Conservation (phyloP, 495 filamentous ascomycete species). For the Tricharina praecox region DNA sequence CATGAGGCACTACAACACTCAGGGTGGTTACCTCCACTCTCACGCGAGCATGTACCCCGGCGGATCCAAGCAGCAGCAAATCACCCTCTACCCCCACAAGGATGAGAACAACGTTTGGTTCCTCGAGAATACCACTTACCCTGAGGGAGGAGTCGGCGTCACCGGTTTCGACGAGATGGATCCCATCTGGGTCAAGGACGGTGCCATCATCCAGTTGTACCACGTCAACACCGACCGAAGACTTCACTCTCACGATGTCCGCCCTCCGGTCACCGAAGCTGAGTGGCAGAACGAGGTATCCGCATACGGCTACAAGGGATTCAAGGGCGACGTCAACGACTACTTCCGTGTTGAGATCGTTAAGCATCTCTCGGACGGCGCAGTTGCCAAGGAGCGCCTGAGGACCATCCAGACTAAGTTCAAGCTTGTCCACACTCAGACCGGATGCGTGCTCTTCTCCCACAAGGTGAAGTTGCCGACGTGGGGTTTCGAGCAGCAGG, state of each 20-base stretch:
- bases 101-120: slow-evolving; percentile 95
- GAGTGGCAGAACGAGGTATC: slow-evolving; percentile 99
- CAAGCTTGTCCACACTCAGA: slow-evolving; percentile 86
- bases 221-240: slow-evolving; percentile 68
- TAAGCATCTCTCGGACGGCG: slow-evolving; percentile 68
- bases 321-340: slow-evolving; percentile 92
- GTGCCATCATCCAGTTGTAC: slow-evolving; percentile 62
- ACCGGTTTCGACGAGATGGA: slow-evolving; percentile 69
- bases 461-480: slow-evolving; percentile 97
- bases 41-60: slow-evolving; percentile 94
- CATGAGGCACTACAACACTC: slow-evolving; percentile 87
- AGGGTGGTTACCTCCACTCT: slow-evolving; percentile 93
- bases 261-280: slow-evolving; percentile 90
- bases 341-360: slow-evolving; percentile 88
- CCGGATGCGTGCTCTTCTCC: slow-evolving; percentile 87
- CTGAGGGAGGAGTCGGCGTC: slow-evolving; percentile 59
- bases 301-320: slow-evolving; percentile 93
- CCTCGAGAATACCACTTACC: slow-evolving; percentile 89
- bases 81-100: slow-evolving; percentile 96
- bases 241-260: slow-evolving; percentile 89
- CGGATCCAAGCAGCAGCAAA: slow-evolving; percentile 94
- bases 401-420: slow-evolving; percentile 96
- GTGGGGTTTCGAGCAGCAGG: slow-evolving; percentile 94
- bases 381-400: slow-evolving; percentile 63
- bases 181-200: slow-evolving; percentile 58